phyloP scores from a whole-genome alignment of 352 stramenopile genomes.

The Globisporangium irregulare region DNA sequence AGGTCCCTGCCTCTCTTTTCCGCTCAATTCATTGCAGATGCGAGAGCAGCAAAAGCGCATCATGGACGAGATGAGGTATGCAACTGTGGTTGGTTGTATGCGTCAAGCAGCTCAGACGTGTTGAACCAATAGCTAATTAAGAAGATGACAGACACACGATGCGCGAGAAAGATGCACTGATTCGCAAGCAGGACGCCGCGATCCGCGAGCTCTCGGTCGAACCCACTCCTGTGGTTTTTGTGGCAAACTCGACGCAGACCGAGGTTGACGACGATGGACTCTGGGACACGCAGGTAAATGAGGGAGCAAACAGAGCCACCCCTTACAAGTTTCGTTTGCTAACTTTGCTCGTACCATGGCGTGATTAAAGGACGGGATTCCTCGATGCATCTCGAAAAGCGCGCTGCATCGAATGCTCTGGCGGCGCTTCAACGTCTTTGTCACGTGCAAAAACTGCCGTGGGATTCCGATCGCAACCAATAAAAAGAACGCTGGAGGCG shows the following conservation, averaged over 20 bases:
- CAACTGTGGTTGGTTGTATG: not conserved
- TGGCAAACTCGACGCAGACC: conserved; percentile 41
- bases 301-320: too few relatives aligned
- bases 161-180: conserved; percentile 49
- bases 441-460: conserved; percentile 64
- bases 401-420: conserved; percentile 46
- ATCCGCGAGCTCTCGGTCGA: conserved; percentile 47
- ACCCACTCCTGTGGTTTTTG: conserved; percentile 12
- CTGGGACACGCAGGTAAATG: conserved; percentile 53
- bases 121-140: not conserved
- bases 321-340: too few relatives aligned
- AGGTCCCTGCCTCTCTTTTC: not conserved
- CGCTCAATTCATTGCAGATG: conserved; percentile 15
- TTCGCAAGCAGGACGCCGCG: conserved; percentile 37
- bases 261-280: conserved; percentile 70
- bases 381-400: conserved; percentile 54
- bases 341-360: too few relatives aligned
- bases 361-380: conserved; percentile 24
- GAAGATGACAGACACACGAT: conserved; percentile 26
- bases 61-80: conserved; percentile 57
- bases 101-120: too few relatives aligned
- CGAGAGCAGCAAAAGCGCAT: conserved; percentile 47
- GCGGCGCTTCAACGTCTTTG: conserved; percentile 69
- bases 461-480: conserved; percentile 39
- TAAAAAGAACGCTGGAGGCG: conserved; percentile 2